These are phyloP conservation scores for Pichia exigua DNA, from an alignment of 805 yeast genomes.

Conservation along the genomic window DNA sequence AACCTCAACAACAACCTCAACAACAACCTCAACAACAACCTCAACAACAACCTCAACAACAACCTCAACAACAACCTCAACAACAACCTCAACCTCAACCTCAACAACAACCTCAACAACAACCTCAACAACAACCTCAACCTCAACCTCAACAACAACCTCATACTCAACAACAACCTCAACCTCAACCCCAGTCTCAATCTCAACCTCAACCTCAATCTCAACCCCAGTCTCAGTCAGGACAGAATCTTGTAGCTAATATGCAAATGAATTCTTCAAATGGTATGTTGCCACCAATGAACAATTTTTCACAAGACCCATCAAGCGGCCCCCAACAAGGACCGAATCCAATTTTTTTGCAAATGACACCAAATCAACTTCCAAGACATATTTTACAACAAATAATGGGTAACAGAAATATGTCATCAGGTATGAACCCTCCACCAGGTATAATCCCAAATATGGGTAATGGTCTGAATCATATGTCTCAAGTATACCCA, in stretches of 20 bases:
- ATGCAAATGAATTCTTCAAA: not conserved
- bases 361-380: not conserved
- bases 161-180: too few species aligned
- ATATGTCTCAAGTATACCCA: not conserved
- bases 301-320: not conserved
- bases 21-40: too few species aligned
- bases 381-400: constrained; percentile 5
- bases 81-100: too few species aligned
- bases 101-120: not conserved
- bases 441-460: not conserved
- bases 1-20: too few species aligned
- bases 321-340: not conserved
- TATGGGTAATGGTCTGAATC: not conserved
- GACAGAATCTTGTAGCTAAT: not conserved
- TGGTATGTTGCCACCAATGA: not conserved
- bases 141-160: not conserved
- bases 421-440: constrained; percentile 16
- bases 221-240: not conserved
- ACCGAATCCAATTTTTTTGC: not conserved
- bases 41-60: too few species aligned
- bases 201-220: too few species aligned
- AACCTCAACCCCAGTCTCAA: too few species aligned
- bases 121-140: not conserved
- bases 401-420: not conserved
- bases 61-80: too few species aligned